Base-by-base conservation (phyloP, 805 yeast species). In the Cyberlindnera meyerae region DNA sequence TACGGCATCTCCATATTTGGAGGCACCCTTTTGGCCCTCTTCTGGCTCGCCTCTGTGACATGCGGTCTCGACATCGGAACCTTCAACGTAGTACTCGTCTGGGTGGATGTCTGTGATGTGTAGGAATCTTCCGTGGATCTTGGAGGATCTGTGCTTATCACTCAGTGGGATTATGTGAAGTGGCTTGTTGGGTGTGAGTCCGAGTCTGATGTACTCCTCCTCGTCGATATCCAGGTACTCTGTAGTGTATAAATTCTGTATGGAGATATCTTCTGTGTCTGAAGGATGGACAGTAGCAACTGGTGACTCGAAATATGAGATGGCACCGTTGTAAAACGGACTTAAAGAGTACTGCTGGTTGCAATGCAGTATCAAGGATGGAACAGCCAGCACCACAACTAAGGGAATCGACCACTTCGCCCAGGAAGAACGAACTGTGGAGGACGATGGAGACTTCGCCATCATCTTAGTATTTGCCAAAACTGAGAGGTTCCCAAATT, bases 101-200 rank as follows among this genome's bases (percentile, higher is more conserved):
- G 95, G 95, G 53, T 86, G 96, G 43, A 87, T 66, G 55, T 86
- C 96, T 1, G 95, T 86, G 18, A 86, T 70, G 52, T 87, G 95
- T n/a, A 86, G 61, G 52, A 86, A 87, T 37, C 93, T 61, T 1
- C 96, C 96, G 48, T 80, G 83, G 3, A 46, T 15, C 4, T 29
- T 36, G 17, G 26, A 39, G 4, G 43, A 24, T 32, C 31, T 34
- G 34, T 43, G 43, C 37, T 29, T 35, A 18, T 27, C 17, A 3
- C 47, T 25, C 7, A 54, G 36, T 14, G 57, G 48, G 8, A 52
- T 44, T n/a, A 52, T 41, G 14, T 31, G 37, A 4, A 68, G 43
- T 1, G 73, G 68, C 15, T 57, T 61, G 34, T 56, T 55, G 1
- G 70, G 71, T 2, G 71, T 66, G 8, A 71, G 43, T 0, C 73